Evolutionary conservation across 805 yeast species (phyloP), one percentile per base, ranked within the genome.

Genomic region (Pichia thaimueangensis): DNA sequence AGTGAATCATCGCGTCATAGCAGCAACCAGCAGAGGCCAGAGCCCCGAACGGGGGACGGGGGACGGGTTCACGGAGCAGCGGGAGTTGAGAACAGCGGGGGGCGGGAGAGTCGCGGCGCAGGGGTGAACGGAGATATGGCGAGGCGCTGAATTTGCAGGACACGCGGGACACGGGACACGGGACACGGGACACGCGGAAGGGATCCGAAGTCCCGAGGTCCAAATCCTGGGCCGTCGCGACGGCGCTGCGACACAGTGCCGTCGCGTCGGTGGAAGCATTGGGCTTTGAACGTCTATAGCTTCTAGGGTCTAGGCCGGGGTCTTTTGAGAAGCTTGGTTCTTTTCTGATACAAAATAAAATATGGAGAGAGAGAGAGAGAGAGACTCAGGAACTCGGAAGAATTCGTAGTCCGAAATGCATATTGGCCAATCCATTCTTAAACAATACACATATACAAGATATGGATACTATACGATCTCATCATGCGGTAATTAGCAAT

Each of bases 51-150:
- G 12, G 10, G 29, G 12, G n/a, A n/a, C 32, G n/a, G 8, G n/a
- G 10, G 12, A n/a, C n/a, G n/a, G n/a, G n/a, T n/a, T n/a, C n/a
- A 24, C 40, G 32, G 37, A 39, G 34, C 47, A 35, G 31, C 37
- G 33, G 23, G 49, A 37, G 12, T 8, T n/a, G n/a, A n/a, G n/a
- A n/a, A n/a, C n/a, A n/a, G n/a, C n/a, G n/a, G n/a, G n/a, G n/a
- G n/a, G n/a, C n/a, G n/a, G n/a, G n/a, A n/a, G n/a, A n/a, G n/a
- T 11, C 24, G 35, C 6, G 22, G 5, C 17, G 32, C 29, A 25
- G 6, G 34, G 37, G 37, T 21, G 13, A 34, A 15, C 37, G 24
- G 37, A 21, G 37, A 16, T 9, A 12, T 34, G 9, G 19, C 25
- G 24, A 33, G 16, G 24, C 24, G 21, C 24, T 17, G 36, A 3